A percentile compares a stretch with the other conserved stretches of the same genome.
These are phyloP conservation scores for Colletotrichum sp. DNA, from an alignment of 2,329 filamentous ascomycete species.

Conservation along the genomic window DNA sequence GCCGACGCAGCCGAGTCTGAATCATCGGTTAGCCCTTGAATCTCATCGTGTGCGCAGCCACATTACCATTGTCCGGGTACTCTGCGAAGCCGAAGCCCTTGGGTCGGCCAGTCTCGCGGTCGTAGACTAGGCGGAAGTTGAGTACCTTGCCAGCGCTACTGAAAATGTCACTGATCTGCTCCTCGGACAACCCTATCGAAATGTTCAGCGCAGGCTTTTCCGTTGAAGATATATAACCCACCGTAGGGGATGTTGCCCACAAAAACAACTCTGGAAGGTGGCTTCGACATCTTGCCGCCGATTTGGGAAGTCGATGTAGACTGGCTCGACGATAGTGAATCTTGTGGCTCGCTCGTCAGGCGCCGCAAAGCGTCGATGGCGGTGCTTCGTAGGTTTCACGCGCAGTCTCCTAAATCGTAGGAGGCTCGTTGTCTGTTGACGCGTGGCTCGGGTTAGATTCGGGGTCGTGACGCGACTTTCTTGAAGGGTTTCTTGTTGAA, in stretches of 20 bases:
- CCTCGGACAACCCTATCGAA: constrained; percentile 86
- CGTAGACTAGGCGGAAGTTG: constrained; percentile 92
- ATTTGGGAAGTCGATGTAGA: not conserved
- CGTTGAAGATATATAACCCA: constrained; percentile 35
- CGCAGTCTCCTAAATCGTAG: not conserved
- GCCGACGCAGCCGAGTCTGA: constrained; percentile 84
- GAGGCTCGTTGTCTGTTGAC: not conserved
- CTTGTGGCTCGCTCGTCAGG: not conserved
- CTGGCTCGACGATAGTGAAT: not conserved
- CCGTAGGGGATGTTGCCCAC: constrained; percentile 88
- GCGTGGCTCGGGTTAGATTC: not conserved
- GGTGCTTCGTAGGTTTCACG: not conserved
- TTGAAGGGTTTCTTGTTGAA: not conserved
- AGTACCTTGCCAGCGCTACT: constrained; percentile 88
- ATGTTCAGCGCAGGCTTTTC: not conserved
- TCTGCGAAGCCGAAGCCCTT: constrained; percentile 98
- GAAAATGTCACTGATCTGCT: constrained; percentile 95
- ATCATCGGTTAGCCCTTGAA: not conserved
- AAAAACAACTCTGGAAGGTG: constrained; percentile 80
- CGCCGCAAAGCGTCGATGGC: not conserved
- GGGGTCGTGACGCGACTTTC: not conserved
- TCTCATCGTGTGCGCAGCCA: not conserved
- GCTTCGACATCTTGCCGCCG: constrained; percentile 69
- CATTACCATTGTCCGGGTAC: constrained; percentile 84
- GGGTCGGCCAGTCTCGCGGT: constrained; percentile 90